These are phyloP conservation scores for Moesziomyces antarcticus DNA, from an alignment of 1,284 basidiomycete species.

Conservation along the genomic window DNA sequence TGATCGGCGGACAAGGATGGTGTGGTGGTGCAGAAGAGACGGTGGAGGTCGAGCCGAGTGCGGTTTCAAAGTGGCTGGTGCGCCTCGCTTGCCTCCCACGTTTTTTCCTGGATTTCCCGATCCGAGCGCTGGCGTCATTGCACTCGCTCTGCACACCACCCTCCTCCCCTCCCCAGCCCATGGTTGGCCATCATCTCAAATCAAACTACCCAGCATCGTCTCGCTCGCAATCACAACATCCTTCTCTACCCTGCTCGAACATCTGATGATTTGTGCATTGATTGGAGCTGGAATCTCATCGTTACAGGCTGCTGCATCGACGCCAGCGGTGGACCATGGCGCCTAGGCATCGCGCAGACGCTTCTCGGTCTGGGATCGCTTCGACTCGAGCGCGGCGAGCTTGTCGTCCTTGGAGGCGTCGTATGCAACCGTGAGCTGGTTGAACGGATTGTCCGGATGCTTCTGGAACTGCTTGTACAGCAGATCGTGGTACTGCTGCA, in stretches of 20 bases:
- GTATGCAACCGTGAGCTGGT: conserved; percentile 73
- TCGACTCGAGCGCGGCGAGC: conserved; percentile 75
- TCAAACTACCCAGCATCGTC: too few relatives aligned
- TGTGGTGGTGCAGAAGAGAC: neutral
- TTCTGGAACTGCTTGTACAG: conserved; percentile 72
- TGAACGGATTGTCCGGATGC: conserved; percentile 86
- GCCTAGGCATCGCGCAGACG: conserved; percentile 42
- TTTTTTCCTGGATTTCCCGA: neutral
- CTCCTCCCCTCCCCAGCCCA: too few relatives aligned
- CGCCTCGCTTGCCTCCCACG: neutral
- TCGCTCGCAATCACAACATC: neutral
- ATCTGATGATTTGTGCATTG: too few relatives aligned
- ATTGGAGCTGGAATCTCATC: too few relatives aligned
- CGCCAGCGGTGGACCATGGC: too few relatives aligned
- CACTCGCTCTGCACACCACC: neutral
- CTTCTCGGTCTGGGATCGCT: conserved; percentile 63
- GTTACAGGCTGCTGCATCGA: too few relatives aligned
- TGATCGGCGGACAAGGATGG: neutral
- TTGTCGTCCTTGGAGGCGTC: conserved; percentile 85
- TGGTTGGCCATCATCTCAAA: too few relatives aligned
- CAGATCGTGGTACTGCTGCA: conserved; percentile 80
- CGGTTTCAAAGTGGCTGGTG: conserved; percentile 2
- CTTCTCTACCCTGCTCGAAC: neutral
- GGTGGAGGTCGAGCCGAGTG: neutral
- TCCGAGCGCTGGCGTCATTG: neutral